Base-by-base conservation (phyloP, 148 eudicot genomes). In the Heliosperma pusillum region DNA sequence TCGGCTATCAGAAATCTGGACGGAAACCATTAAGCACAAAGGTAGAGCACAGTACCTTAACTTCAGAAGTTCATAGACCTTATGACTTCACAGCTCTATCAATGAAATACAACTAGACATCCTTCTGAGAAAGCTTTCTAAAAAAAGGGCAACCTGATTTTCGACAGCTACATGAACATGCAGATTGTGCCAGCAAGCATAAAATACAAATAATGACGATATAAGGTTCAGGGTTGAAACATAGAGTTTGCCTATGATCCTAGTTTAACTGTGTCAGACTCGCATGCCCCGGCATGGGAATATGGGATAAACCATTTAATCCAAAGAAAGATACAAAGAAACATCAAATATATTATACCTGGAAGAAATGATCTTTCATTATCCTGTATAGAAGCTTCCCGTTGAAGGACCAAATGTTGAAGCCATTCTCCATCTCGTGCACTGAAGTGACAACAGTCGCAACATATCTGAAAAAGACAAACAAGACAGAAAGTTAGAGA, bases 351-450 rank as follows among this genome's bases (percentile, higher is more conserved):
- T 61, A 20, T 22, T 71, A 53, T 88, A 95, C 98, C 87, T 95
- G 98, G 70, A 86, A 95, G 87, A 95, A 95, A 80, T 92, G 97
- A 77, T 95, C 98, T 85, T 89, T 95, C 13, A 81, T 83, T 64
- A 88, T 89, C 78, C 97, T 81, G 73, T 95, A 95, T 0, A 90
- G 88, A 21, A 87, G 84, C 77, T 92, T 95, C 25, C 98, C 98
- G 63, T 89, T 82, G 83, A 92, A 95, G 59, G 98, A 90, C 98
- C 97, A 95, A 21, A 95, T 85, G 74, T 87, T 88, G 85, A 92
- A 95, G 22, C 98, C 98, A 79, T 90, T 95, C 64, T 95, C 98
- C 97, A 92, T 95, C 76, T 92, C 98, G 74, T 95, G 98, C 57
- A 95, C 97, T 7, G 98, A 89, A 19, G 97, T 95, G 25, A 92